Percentiles rank a stretch among this genome's conserved stretches.
These are phyloP conservation scores for Coemansia sp. DNA, from an alignment of 192 early-diverging fungal species.

Conservation along the genomic window DNA sequence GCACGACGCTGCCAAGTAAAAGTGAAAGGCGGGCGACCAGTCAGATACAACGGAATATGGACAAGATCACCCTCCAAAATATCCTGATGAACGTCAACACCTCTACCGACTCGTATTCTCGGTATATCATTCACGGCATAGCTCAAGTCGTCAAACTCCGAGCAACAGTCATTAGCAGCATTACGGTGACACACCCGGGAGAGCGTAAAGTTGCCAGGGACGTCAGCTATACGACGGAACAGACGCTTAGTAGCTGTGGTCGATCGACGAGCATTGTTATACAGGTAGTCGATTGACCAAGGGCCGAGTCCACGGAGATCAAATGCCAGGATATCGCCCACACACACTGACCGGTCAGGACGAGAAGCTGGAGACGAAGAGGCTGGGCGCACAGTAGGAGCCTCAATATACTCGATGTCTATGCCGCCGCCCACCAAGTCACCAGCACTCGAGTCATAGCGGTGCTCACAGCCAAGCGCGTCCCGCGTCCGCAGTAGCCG, in stretches of 20 bases:
- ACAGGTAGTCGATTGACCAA: constrained; percentile 61
- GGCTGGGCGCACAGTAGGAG: constrained; percentile 42
- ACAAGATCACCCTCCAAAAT: constrained; percentile 62
- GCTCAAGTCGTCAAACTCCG: constrained; percentile 41
- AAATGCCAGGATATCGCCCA: constrained; percentile 67
- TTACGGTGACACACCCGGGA: constrained; percentile 62
- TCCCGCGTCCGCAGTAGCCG: constrained; percentile 42
- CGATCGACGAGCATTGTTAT: constrained; percentile 33
- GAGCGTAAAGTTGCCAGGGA: constrained; percentile 60
- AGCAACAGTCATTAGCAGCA: constrained; percentile 59
- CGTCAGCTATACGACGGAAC: constrained; percentile 62
- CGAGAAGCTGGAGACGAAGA: constrained; percentile 34
- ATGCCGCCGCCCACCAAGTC: constrained; percentile 36
- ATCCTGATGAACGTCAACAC: constrained; percentile 65
- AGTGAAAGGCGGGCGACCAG: constrained; percentile 65
- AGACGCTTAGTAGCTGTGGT: constrained; percentile 53
- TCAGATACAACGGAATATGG: constrained; percentile 60
- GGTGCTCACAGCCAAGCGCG: constrained; percentile 50
- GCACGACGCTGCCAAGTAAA: constrained; percentile 65
- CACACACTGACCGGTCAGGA: constrained; percentile 56
- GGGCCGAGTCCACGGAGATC: constrained; percentile 66
- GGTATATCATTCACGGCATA: constrained; percentile 61
- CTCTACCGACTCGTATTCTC: constrained; percentile 64
- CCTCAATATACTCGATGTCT: constrained; percentile 56
- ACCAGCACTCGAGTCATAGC: constrained; percentile 24